A percentile compares a stretch with the other conserved stretches of the same genome.
phyloP scores from a whole-genome alignment of 2,329 filamentous ascomycete genomes.

The Diplodia sapinea region DNA sequence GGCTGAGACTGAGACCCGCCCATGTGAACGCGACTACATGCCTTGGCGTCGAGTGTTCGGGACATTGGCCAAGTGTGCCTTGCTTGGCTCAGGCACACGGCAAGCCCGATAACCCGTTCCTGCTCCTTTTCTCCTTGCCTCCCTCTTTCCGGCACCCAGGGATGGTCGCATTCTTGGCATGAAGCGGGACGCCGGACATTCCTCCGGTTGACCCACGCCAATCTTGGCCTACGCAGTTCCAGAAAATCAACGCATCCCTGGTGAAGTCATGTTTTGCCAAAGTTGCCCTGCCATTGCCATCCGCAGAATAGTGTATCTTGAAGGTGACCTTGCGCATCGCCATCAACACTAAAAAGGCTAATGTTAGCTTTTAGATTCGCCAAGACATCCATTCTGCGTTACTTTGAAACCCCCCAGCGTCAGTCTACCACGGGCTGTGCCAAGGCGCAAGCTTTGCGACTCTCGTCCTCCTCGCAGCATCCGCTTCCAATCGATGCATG shows the following conservation, averaged over 20 bases:
- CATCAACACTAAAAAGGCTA: slow-evolving; percentile 9
- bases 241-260: neutral
- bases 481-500: neutral
- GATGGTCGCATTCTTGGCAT: slow-evolving; percentile 7
- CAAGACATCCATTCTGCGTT: neutral
- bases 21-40: neutral
- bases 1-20: neutral
- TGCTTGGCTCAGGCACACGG: slow-evolving; percentile 17
- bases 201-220: neutral
- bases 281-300: neutral
- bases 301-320: neutral
- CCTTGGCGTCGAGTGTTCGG: slow-evolving; percentile 4
- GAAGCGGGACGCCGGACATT: slow-evolving; percentile 9
- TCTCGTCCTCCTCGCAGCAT: neutral
- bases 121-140: neutral
- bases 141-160: neutral
- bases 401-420: neutral
- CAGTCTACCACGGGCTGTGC: neutral
- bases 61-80: slow-evolving; percentile 7
- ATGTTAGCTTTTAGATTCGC: slow-evolving; percentile 14
- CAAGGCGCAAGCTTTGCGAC: neutral
- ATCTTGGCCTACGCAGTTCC: slow-evolving; percentile 8
- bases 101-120: slow-evolving; percentile 10
- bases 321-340: neutral
- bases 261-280: neutral